Base-by-base conservation (phyloP, 1,139 yeast genomes). In the Taphrina pruni region DNA sequence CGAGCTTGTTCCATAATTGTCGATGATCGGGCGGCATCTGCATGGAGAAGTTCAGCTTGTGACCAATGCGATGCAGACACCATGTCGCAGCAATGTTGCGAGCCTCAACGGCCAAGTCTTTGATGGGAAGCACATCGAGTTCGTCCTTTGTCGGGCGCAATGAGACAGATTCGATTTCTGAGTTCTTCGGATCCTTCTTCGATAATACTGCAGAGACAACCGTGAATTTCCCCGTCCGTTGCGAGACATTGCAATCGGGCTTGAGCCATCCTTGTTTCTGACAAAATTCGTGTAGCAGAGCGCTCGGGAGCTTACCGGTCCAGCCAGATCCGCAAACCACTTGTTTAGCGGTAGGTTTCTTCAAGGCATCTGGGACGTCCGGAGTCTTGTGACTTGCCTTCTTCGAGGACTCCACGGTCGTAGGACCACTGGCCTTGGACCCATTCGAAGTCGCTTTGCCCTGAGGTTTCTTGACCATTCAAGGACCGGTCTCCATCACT, bases 261-360 rank as follows among this genome's bases (percentile, higher is more conserved):
- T 88, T 88, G 70, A 87, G 89, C 99, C 99, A 94, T 78, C 91
- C 90, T 71, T 85, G 87, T 76, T 88, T 89, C 77, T 90, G 97
- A 72, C 96, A 90, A 73, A 88, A 89, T 75, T 94, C 99, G 76
- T 90, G 90, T 4, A 94, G 81, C 45, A 94, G 78, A 0, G 96
- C 88, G 1, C 90, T 92, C 0, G 99, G 98, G 12, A 94, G 81
- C 75, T 94, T 94, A 0, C 99, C 99, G 0, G 97, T 92, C 97
- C 98, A 93, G 35, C 89, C 86, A 0, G 87, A 81, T 1, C 86
- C 82, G 0, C 90, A 84, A 0, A 87, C 87, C n/a, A 82, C 77
- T 12, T 83, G 77, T 70, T 85, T 75, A 71, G 76, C 72, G 39
- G 76, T 45, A 69, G 76, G 72, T 41, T 61, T 61, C 26, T 61